These are phyloP conservation scores for Tilletia walkeri DNA, from an alignment of 1,284 basidiomycete genomes.

Conservation along the genomic window DNA sequence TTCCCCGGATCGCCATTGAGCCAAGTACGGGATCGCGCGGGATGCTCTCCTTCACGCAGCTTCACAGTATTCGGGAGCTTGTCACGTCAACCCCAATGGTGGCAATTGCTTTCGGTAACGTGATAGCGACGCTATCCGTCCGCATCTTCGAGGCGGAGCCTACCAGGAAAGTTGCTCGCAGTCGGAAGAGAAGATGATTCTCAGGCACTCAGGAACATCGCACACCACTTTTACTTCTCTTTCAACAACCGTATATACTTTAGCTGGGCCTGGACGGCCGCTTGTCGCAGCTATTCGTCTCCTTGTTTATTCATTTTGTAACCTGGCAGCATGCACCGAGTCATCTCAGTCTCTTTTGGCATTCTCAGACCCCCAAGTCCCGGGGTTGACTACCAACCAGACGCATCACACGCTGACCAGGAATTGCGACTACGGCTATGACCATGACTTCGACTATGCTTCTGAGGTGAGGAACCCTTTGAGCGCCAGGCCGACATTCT, in stretches of 20 bases:
- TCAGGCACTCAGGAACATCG: not conserved
- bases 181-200: not conserved
- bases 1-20: not conserved
- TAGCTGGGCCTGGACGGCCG: too few relatives aligned
- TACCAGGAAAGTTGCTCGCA: not conserved
- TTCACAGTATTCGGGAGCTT: slow-evolving; percentile 10
- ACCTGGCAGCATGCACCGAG: not conserved
- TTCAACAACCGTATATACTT: not conserved
- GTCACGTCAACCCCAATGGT: slow-evolving; percentile 2
- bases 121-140: not conserved
- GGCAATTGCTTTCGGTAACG: slow-evolving; percentile 11
- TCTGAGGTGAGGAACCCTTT: slow-evolving; percentile 11
- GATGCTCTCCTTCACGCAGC: slow-evolving; percentile 11
- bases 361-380: not conserved
- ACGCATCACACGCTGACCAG: not conserved
- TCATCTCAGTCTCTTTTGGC: not conserved
- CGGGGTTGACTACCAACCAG: not conserved
- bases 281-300: not conserved
- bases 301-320: not conserved
- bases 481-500: slow-evolving; percentile 13
- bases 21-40: not conserved
- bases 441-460: not conserved
- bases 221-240: not conserved
- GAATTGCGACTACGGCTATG: not conserved
- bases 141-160: not conserved